Evolutionary conservation across 2,329 filamentous ascomycete species (phyloP), one percentile per base, ranked within the genome.

Genomic region (Pseudogymnoascus sp.): DNA sequence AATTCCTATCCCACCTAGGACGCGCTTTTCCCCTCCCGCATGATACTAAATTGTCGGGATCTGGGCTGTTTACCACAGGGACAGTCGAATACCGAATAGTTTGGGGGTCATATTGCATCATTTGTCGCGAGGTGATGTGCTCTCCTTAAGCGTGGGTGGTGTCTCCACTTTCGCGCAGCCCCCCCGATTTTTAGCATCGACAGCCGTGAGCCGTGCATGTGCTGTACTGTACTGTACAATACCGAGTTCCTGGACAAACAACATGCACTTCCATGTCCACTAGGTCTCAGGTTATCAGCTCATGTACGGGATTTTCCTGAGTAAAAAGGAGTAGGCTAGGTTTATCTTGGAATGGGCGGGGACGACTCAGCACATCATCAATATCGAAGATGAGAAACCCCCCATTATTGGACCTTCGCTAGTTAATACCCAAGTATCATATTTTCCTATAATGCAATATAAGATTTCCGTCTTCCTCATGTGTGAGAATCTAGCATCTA

Each of bases 111-210:
- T 52, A 55, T 55, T 31, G 45, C 26, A 55, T 55, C 45, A 55
- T 55, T 55, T 55, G n/a, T 55, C 45, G 45, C 45, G 45, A 55
- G 26, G 45, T 55, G 45, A 55, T 55, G 45, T 55, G 45, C 45
- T 55, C 26, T 19, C n/a, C 45, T 19, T 55, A 55, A 55, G 45
- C 45, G 45, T 55, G 45, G 45, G 29, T 8, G 11, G 26, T 33
- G 26, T 33, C 45, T 33, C 26, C 45, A 19, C 26, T 55, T 33
- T 26, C n/a, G 26, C 10, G n/a, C 45, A 12, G 26, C n/a, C 8
- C 45, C 45, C 45, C 8, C 45, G n/a, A 19, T 55, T 19, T 49
- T 55, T 55, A 33, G 45, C 19, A 33, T 55, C n/a, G n/a, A 31
- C 45, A 55, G n/a, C 45, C 45, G 26, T 29, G 26, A 55, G n/a